phyloP scores from a whole-genome alignment of 331 rosid genomes.

The Pyrus hybrid region DNA sequence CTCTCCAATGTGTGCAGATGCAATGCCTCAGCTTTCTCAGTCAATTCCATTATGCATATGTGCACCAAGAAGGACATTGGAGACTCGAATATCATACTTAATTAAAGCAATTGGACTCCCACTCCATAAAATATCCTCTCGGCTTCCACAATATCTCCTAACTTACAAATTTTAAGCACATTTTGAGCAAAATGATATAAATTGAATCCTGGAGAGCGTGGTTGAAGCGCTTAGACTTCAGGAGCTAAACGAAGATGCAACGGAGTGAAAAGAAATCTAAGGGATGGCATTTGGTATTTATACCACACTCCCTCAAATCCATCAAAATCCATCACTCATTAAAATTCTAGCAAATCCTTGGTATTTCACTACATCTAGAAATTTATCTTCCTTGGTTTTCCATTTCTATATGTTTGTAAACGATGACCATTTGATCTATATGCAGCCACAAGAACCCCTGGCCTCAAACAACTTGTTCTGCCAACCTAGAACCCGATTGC shows the following conservation, averaged over 20 bases:
- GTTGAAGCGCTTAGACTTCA: constrained; percentile 42
- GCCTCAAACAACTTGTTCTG: no score
- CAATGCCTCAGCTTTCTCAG: constrained; percentile 63
- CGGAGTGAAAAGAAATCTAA: constrained; percentile 23
- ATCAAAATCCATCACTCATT: no score
- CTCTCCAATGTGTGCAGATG: constrained; percentile 59
- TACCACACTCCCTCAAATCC: no score
- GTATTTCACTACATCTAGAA: no score
- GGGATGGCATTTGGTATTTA: no score
- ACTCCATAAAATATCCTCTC: constrained; percentile 50
- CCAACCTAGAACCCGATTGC: no score
- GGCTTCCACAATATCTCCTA: constrained; percentile 52
- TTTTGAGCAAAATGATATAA: background rate
- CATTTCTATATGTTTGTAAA: no score
- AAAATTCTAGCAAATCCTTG: no score
- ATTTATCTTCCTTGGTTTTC: no score
- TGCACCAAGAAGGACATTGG: constrained; percentile 87
- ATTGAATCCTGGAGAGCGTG: constrained; percentile 55
- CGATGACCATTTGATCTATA: no score
- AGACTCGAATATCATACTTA: constrained; percentile 67
- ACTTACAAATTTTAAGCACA: constrained; percentile 1
- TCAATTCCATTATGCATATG: constrained; percentile 55
- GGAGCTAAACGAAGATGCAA: constrained; percentile 26
- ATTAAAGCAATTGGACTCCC: constrained; percentile 55
- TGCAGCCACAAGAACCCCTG: no score